A percentile compares a stretch with the other conserved stretches of the same genome.
These are phyloP conservation scores for Leccinum truebloodii DNA, from an alignment of 768 basidiomycete genomes.

Conservation along the genomic window DNA sequence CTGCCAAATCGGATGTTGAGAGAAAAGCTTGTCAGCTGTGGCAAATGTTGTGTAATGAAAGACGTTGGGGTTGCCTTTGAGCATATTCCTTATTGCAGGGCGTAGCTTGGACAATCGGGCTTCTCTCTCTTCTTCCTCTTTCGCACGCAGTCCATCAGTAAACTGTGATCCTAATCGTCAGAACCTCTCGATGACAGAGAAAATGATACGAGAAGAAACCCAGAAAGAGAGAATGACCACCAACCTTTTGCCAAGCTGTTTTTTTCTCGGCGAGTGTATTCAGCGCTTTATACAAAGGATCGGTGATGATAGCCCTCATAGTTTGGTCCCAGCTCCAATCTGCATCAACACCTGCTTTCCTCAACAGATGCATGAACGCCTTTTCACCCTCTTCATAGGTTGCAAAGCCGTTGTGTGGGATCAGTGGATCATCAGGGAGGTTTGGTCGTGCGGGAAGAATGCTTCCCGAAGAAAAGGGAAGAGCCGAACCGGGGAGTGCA, in stretches of 20 bases:
- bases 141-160: constrained; percentile 69
- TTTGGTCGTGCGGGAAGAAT: constrained; percentile 74
- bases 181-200: neutral
- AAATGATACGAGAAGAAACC: neutral
- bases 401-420: constrained; percentile 86
- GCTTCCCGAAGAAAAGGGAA: constrained; percentile 61
- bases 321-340: constrained; percentile 98
- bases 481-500: constrained; percentile 52
- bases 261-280: constrained; percentile 95
- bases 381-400: constrained; percentile 91
- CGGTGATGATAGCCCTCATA: constrained; percentile 97
- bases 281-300: constrained; percentile 94
- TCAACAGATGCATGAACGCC: constrained; percentile 88
- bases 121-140: constrained; percentile 86
- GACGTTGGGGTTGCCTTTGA: constrained; percentile 84
- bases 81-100: constrained; percentile 83
- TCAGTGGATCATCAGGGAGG: constrained; percentile 83
- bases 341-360: constrained; percentile 87
- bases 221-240: constrained; percentile 20
- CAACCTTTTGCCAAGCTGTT: constrained; percentile 88
- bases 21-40: constrained; percentile 85
- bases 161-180: constrained; percentile 45
- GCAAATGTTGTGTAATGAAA: constrained; percentile 90
- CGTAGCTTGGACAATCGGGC: constrained; percentile 81
- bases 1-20: constrained; percentile 89